Evolutionary conservation across 352 stramenopile species (phyloP).

Genomic region (Pythium coloratum): DNA sequence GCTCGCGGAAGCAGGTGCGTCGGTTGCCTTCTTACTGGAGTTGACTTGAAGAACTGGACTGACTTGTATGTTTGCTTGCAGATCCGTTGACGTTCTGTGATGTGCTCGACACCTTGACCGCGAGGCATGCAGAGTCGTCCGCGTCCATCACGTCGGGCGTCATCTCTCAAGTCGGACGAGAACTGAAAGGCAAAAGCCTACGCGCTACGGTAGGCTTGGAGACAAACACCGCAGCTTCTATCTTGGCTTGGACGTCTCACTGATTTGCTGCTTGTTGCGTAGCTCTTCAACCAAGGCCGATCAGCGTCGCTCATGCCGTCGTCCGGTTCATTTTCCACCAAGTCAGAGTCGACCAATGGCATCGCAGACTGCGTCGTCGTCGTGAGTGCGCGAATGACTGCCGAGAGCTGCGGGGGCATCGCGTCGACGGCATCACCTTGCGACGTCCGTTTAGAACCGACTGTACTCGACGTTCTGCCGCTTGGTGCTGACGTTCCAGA

Average conservation of each 20-base stretch:
- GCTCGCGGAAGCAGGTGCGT: constrained; percentile 58
- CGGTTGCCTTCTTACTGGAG: background rate
- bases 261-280: background rate
- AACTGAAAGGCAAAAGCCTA: constrained; percentile 20
- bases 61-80: constrained; percentile 20
- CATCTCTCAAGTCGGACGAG: constrained; percentile 7
- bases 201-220: constrained; percentile 16
- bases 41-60: background rate
- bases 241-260: background rate
- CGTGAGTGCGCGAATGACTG: constrained; percentile 46
- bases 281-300: constrained; percentile 19
- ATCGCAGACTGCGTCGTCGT: constrained; percentile 65
- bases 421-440: constrained; percentile 36
- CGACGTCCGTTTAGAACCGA: constrained; percentile 51
- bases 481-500: constrained; percentile 48
- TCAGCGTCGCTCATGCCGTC: constrained; percentile 10
- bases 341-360: constrained; percentile 14
- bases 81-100: constrained; percentile 59
- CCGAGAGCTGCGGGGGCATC: constrained; percentile 33
- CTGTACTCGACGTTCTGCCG: constrained; percentile 54
- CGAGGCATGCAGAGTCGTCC: constrained; percentile 60
- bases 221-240: background rate
- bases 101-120: constrained; percentile 56
- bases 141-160: constrained; percentile 22
- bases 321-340: constrained; percentile 7